A percentile compares a stretch with the other conserved stretches of the same genome.
phyloP scores from a whole-genome alignment of 2,329 filamentous ascomycete genomes.

The Mariannaea elegans region DNA sequence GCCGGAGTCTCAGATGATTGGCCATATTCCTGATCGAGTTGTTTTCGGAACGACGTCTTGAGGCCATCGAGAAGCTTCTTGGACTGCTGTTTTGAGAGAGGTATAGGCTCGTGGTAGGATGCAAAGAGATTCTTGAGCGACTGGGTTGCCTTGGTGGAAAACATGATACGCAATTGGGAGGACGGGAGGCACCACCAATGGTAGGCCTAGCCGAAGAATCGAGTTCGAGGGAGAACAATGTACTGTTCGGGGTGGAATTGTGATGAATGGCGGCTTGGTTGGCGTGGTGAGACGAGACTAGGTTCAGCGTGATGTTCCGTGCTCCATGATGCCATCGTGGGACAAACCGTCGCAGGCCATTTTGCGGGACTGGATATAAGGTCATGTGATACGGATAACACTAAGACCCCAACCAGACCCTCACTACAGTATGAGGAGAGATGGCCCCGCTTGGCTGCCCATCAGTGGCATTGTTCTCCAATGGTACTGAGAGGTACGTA shows the following conservation, averaged over 20 bases:
- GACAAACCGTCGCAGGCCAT: conserved; percentile 31
- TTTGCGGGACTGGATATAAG: conserved; percentile 23
- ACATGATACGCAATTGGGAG: conserved; percentile 49
- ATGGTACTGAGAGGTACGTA: conserved; percentile 7
- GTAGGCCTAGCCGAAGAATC: conserved; percentile 19
- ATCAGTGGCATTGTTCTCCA: conserved; percentile 7
- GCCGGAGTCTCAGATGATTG: conserved; percentile 44
- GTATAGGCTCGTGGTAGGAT: conserved; percentile 60
- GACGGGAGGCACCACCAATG: conserved; percentile 31
- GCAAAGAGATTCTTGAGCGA: conserved; percentile 52
- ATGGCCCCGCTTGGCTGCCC: background rate
- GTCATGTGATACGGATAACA: conserved; percentile 37
- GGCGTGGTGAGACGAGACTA: conserved; percentile 10
- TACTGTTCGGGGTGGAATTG: conserved; percentile 3
- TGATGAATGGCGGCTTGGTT: conserved; percentile 9
- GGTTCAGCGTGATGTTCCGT: conserved; percentile 5
- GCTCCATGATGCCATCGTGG: conserved; percentile 40
- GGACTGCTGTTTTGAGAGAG: conserved; percentile 59
- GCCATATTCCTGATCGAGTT: conserved; percentile 67
- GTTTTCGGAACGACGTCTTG: conserved; percentile 65
- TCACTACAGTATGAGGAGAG: too few relatives aligned
- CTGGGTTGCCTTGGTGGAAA: conserved; percentile 48
- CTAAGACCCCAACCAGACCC: too few relatives aligned
- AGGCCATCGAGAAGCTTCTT: conserved; percentile 64
- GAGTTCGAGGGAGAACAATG: background rate